A percentile compares a stretch with the other conserved stretches of the same genome.
phyloP scores from a whole-genome alignment of 305 asterid genomes.

The Lippia alba region DNA sequence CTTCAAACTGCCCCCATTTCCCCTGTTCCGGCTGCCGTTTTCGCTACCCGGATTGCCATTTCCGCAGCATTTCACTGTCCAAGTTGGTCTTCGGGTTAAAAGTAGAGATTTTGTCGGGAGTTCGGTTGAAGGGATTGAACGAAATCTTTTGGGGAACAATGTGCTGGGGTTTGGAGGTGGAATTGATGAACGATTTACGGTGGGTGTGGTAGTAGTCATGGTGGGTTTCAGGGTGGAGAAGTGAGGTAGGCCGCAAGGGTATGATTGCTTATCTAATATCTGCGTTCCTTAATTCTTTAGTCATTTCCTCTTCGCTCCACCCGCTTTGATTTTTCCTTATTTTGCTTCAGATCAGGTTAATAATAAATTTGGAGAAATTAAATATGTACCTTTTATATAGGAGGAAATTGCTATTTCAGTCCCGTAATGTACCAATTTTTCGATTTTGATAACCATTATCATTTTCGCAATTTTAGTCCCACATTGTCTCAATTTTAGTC shows the following conservation, averaged over 20 bases:
- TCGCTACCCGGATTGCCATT: slow-evolving; percentile 40
- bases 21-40: slow-evolving; percentile 37
- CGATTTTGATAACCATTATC: too few relatives aligned
- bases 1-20: slow-evolving; percentile 49
- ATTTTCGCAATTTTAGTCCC: too few relatives aligned
- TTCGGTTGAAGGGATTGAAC: slow-evolving; percentile 27
- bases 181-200: slow-evolving; percentile 37
- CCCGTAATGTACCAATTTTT: too few relatives aligned
- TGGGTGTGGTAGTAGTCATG: slow-evolving; percentile 31
- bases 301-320: too few relatives aligned
- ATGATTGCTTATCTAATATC: slow-evolving; percentile 4
- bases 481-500: too few relatives aligned
- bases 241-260: not conserved
- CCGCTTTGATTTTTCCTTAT: too few relatives aligned
- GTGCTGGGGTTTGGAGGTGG: slow-evolving; percentile 30
- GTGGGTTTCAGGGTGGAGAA: slow-evolving; percentile 44
- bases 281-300: too few relatives aligned
- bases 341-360: too few relatives aligned
- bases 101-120: slow-evolving; percentile 9
- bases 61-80: slow-evolving; percentile 49
- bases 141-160: slow-evolving; percentile 28
- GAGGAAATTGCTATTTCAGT: too few relatives aligned
- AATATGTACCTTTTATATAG: too few relatives aligned
- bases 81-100: slow-evolving; percentile 31
- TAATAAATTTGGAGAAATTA: too few relatives aligned